Evolutionary conservation across 768 basidiomycete species (phyloP), one percentile per base, ranked within the genome.

Genomic region (Boletus pseudo-olivaceus): DNA sequence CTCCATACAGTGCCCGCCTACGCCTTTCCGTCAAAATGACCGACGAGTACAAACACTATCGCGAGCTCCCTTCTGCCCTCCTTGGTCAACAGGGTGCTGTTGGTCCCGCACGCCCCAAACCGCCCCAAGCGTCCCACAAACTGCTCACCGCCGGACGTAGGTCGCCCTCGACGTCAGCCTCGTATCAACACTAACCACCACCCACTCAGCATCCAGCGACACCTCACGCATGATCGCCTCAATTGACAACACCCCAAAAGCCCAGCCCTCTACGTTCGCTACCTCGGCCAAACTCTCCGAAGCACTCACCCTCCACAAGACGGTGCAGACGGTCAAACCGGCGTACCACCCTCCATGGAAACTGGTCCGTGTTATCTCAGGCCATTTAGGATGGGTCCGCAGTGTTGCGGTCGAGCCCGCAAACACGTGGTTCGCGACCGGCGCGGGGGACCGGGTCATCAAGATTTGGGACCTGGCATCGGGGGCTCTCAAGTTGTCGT

Each of bases 401-500:
- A 88, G 89, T 64, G 89, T 91, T 15, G 93, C 97, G 3, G 93
- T 99, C 35, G 97, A 98, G 72, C 96, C 96, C 10, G 97, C 94
- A 10, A 99, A 99, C 75, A 75, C 95, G 67, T 99, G 97, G 97
- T 98, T 99, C 60, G 97, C 91, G 2, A 94, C 94, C 0, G 97
- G 97, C 55, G 97, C 97, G 0, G 97, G 97, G 4, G 97, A 98
- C 72, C 83, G 97, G 23, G 95, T 99, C 33, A 90, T 99, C 68
- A 98, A 99, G 76, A 93, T 99, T 10, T 98, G 97, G 97, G 95
- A 99, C 69, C 68, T 99, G 62, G 97, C 97, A 9, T 90, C 87
- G 3, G 97, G 97, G n/a, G 95, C 98, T 72, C 77, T 98, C 64
- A 97, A 93, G 70, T 75, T 99, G n/a, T 93, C 90, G 20, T 73